Conservation (phyloP, 306 rosid genomes). For the Rubus idaeus region DNA sequence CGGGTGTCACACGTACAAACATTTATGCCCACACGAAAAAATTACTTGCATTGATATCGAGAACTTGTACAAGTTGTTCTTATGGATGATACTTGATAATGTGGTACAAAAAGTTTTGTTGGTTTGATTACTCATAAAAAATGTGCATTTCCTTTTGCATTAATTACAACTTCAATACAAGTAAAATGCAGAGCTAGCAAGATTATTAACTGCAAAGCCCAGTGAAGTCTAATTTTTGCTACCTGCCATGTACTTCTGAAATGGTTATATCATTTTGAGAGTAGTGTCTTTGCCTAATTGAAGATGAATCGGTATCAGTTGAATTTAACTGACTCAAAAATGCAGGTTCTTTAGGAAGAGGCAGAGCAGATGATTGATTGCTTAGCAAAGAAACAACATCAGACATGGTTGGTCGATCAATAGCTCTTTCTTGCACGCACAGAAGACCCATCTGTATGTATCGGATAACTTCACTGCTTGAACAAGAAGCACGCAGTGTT, state of each 20-base stretch:
- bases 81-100: too few relatives aligned
- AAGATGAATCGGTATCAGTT: slow-evolving; percentile 11
- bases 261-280: slow-evolving; percentile 18
- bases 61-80: too few relatives aligned
- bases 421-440: slow-evolving; percentile 21
- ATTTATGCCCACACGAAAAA: too few relatives aligned
- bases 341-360: slow-evolving; percentile 15
- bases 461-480: slow-evolving; percentile 9
- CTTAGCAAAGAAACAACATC: slow-evolving; percentile 13
- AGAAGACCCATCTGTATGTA: slow-evolving; percentile 18
- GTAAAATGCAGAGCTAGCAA: too few relatives aligned
- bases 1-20: background rate
- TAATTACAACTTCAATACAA: background rate
- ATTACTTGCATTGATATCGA: too few relatives aligned
- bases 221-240: background rate
- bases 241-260: slow-evolving; percentile 17
- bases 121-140: background rate
- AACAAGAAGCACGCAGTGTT: background rate
- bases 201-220: too few relatives aligned
- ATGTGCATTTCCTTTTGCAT: background rate
- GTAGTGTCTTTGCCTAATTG: slow-evolving; percentile 7
- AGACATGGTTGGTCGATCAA: slow-evolving; percentile 18
- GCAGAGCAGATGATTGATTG: background rate
- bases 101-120: background rate
- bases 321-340: background rate